Evolutionary conservation across 352 stramenopile species (phyloP), one percentile per base, ranked within the genome.

Genomic region (Phytopythium aichiense): DNA sequence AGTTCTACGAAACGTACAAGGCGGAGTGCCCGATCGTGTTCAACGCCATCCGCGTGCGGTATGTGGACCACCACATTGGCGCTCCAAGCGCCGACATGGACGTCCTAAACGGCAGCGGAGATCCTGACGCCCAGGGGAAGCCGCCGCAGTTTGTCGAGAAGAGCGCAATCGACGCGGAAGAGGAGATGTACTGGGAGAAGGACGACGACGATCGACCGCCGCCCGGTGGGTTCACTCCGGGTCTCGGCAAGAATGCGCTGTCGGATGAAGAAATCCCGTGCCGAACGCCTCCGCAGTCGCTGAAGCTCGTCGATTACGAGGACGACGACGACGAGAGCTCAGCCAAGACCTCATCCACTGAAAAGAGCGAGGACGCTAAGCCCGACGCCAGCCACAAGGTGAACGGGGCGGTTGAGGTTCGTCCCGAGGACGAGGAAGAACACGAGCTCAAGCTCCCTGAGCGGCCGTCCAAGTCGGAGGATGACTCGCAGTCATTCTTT

Each of bases 161-260:
- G 49, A 68, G 64, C 23, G 72, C 66, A 28, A 74, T 90, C 58
- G 83, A 92, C 43, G 81, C 87, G 20, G 83, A 92, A 61, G 85
- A 94, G 54, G 76, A 89, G 50, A 68, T 85, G 60, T 94, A 94
- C 65, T 94, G 76, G 70, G 85, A 92, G 58, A 88, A 88, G 46
- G 81, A 94, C 22, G 50, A 56, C 18, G 50, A 56, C 18, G 50
- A 37, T 23, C 28, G 23, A 15, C 28, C 50, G n/a, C 66, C 70
- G 22, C 54, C 66, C 7, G 70, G 77, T 56, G 49, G 61, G 30
- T 76, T 73, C 50, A 69, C 78, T 3, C 68, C 75, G 43, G 63
- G 61, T 42, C 60, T 74, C 33, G 68, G 61, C 40, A 91, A 76
- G 65, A 77, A 66, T 20, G 63, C 57, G 13, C 58, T 82, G 46